These are phyloP conservation scores for Casuarina equisetifolia DNA, from an alignment of 306 rosid species.

Conservation along the genomic window DNA sequence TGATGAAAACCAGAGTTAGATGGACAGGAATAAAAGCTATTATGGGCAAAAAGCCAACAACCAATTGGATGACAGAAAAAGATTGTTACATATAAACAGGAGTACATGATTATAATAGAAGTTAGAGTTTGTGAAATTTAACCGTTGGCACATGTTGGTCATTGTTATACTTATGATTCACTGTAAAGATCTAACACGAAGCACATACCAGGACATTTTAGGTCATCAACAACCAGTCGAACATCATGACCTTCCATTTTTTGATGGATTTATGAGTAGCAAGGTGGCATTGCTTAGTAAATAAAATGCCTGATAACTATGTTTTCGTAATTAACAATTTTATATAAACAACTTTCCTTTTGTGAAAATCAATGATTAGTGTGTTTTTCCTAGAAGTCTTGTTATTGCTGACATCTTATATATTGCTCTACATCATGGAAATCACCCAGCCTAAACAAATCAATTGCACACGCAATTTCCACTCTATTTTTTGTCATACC, in stretches of 20 bases:
- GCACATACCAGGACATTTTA: neutral
- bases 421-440: neutral
- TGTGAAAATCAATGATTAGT: neutral
- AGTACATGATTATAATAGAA: neutral
- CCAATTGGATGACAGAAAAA: neutral
- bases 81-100: neutral
- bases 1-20: neutral
- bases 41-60: neutral
- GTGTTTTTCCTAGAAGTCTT: neutral
- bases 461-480: neutral
- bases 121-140: neutral
- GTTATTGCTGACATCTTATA: neutral
- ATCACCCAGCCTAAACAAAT: neutral
- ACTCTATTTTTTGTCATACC: neutral
- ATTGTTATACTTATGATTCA: neutral
- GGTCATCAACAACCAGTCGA: neutral
- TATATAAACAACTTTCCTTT: neutral
- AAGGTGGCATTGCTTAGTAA: neutral
- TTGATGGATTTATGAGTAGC: neutral
- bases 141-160: neutral
- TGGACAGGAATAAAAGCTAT: neutral
- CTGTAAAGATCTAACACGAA: neutral
- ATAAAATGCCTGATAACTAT: neutral
- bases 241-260: constrained; percentile 3
- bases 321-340: neutral